A percentile compares a stretch with the other conserved stretches of the same genome.
phyloP scores from a whole-genome alignment of 331 rosid species.

The Dryas integrifolia region DNA sequence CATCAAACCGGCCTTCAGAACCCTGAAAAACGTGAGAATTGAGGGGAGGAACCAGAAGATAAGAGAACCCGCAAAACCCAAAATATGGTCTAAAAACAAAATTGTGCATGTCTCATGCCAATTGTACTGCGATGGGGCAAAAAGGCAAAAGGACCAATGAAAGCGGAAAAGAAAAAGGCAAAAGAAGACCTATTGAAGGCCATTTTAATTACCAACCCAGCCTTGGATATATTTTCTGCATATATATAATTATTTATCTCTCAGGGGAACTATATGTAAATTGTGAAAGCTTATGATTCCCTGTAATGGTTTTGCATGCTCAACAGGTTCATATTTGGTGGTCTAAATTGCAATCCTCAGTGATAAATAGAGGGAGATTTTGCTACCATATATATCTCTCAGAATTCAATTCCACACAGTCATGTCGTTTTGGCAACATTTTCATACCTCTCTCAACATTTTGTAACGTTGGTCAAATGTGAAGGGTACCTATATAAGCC shows the following conservation, averaged over 20 bases:
- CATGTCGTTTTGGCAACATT: neutral
- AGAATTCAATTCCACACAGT: neutral
- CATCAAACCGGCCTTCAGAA: neutral
- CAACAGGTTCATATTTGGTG: neutral
- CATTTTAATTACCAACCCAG: neutral
- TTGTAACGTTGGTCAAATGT: neutral
- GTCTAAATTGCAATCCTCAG: neutral
- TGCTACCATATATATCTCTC: neutral
- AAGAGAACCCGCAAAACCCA: too few relatives aligned
- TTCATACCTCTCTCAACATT: neutral
- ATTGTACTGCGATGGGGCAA: too few relatives aligned
- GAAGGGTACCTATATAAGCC: neutral
- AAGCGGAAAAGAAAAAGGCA: neutral
- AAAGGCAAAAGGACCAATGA: neutral
- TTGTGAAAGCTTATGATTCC: too few relatives aligned
- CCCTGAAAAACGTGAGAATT: neutral
- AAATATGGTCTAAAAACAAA: too few relatives aligned
- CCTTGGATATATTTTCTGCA: too few relatives aligned
- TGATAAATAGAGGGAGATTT: neutral
- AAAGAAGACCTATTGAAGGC: neutral
- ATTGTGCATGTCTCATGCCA: too few relatives aligned
- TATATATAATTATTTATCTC: too few relatives aligned
- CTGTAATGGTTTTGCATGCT: neutral
- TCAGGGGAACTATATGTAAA: too few relatives aligned
- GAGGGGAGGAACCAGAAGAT: neutral